Base-by-base conservation (phyloP, 2,329 filamentous ascomycete genomes). In the Ambrosiella beaveri region DNA sequence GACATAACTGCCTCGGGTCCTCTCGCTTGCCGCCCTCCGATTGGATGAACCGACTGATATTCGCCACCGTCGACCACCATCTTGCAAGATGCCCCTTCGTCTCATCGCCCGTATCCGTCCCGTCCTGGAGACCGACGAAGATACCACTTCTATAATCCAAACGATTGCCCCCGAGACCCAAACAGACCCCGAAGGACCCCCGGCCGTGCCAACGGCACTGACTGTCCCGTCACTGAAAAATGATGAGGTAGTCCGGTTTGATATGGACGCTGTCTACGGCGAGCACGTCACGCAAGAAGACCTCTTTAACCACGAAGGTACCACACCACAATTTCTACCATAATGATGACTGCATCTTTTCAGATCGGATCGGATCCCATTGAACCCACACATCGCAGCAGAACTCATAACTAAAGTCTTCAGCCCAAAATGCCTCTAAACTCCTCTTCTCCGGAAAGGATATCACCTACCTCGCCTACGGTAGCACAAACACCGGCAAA, bases 191-290 rank as follows among this genome's bases (percentile, higher is more conserved):
- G 84, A 97, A 63, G 75, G 73, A 54, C 78, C 82, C 7, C 83
- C 83, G 53, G 80, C 77, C 62, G 78, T 83, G 56, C 80, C 78
- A 62, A 83, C 77, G 35, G 73, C 94, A 37, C 82, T 97, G 66
- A 85, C 86, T 68, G 94, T 97, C 65, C 91, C 91, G 2, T 96
- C 89, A 67, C 90, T 91, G 0, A 95, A 93, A 74, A 96, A 96
- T 66, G 86, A 88, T 63, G 75, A 79, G 19, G 91, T 97, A 71
- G 86, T 90, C 66, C 97, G 90, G 57, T 98, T 97, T 69, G 81
- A 90, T 56, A 97, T 97, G 76, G 94, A 93, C 74, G 81, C 86
- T 64, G 91, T 97, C 58, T 97, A 95, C 70, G 88, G 88, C 66
- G 80, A 84, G 65, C 70, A 78, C 40, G 84, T 86, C 13, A 81